phyloP scores from a whole-genome alignment of 2,329 filamentous ascomycete genomes.

The Sclerotinia nivalis region DNA sequence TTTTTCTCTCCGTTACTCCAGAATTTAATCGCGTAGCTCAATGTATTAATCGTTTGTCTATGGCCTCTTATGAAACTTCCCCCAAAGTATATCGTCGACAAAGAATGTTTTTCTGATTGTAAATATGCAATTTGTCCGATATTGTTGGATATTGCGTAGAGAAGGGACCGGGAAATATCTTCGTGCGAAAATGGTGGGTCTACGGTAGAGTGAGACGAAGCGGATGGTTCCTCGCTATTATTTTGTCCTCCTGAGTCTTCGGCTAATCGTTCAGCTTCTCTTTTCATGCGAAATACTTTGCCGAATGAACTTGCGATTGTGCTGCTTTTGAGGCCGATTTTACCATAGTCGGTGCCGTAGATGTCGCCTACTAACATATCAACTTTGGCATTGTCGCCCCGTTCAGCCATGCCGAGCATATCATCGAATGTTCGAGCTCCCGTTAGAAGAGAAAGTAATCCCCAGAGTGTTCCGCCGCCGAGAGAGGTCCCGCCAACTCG shows the following conservation, averaged over 20 bases:
- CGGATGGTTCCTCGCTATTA: conserved; percentile 32
- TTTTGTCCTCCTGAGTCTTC: conserved; percentile 62
- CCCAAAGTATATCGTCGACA: conserved; percentile 95
- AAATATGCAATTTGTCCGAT: conserved; percentile 97
- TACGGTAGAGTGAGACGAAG: not conserved
- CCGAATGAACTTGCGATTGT: conserved; percentile 96
- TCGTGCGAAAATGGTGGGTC: conserved; percentile 65
- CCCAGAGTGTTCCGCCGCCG: conserved; percentile 97
- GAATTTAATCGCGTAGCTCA: conserved; percentile 96
- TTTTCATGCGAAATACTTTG: conserved; percentile 93
- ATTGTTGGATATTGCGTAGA: conserved; percentile 97
- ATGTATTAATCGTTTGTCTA: conserved; percentile 94
- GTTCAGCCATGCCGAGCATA: conserved; percentile 89
- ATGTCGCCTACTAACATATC: conserved; percentile 98
- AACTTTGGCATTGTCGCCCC: conserved; percentile 87
- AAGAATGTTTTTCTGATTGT: conserved; percentile 90
- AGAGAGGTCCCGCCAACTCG: conserved; percentile 94
- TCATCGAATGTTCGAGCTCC: conserved; percentile 96
- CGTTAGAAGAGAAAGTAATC: conserved; percentile 84
- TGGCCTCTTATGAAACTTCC: conserved; percentile 96
- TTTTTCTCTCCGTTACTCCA: conserved; percentile 94
- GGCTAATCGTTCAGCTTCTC: conserved; percentile 74
- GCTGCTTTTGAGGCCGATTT: conserved; percentile 93
- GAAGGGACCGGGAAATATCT: conserved; percentile 85
- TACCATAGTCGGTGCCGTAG: conserved; percentile 92